Evolutionary conservation across 129 eudicot genomes (phyloP).

Genomic region (Pulicaria dysenterica): DNA sequence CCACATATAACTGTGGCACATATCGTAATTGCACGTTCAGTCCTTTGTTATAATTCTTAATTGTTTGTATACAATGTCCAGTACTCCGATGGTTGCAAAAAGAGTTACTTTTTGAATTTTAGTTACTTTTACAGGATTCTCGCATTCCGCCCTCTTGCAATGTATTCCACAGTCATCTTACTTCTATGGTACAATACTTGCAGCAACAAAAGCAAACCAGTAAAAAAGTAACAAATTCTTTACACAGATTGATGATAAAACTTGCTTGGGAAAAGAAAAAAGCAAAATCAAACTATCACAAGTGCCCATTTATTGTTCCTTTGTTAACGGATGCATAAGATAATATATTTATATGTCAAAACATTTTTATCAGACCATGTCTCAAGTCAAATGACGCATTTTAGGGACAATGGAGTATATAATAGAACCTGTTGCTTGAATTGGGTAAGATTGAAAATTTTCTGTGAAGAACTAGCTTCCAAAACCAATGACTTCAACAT

Average conservation of each 20-base stretch:
- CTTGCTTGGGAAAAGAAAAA: too few species aligned
- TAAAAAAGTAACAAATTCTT: not conserved
- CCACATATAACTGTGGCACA: too few species aligned
- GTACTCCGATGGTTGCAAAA: too few species aligned
- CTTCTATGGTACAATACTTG: conserved; percentile 74
- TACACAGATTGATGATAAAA: too few species aligned
- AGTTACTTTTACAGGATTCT: too few species aligned
- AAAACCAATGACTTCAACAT: conserved; percentile 51
- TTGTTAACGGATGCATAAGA: not conserved
- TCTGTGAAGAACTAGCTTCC: conserved; percentile 33
- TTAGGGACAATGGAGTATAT: not conserved
- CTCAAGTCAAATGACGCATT: not conserved
- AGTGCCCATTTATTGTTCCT: not conserved
- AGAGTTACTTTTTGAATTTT: too few species aligned
- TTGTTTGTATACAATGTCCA: not conserved
- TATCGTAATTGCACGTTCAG: not conserved
- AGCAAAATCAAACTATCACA: not conserved
- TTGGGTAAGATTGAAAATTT: conserved; percentile 27
- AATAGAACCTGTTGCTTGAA: conserved; percentile 40
- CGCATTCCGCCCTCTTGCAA: conserved; percentile 80
- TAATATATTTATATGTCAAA: not conserved
- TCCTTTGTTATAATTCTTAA: not conserved
- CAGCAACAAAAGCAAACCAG: conserved; percentile 25
- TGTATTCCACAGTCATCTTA: conserved; percentile 74
- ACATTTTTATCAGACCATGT: not conserved